Conservation (phyloP, 306 rosid genomes). For the Inga laurina region DNA sequence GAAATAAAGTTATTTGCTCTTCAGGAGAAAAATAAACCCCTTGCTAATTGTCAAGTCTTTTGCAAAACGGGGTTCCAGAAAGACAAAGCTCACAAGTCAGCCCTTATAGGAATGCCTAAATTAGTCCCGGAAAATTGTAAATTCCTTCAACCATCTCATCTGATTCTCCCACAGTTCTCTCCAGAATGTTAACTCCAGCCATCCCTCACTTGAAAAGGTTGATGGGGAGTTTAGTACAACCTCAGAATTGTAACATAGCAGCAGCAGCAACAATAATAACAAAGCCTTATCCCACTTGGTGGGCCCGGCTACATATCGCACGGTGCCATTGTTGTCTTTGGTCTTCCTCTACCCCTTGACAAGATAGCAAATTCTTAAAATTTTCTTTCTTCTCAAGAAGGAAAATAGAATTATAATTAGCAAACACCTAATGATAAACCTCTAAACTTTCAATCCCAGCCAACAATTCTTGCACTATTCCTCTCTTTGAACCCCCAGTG, state of each 20-base stretch:
- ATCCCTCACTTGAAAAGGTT: background rate
- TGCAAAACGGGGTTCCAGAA: background rate
- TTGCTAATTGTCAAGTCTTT: background rate
- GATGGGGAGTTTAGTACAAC: background rate
- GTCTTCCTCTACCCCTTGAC: too few relatives aligned
- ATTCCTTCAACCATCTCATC: background rate
- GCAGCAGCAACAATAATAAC: too few relatives aligned
- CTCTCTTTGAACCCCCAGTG: background rate
- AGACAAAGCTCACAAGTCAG: background rate
- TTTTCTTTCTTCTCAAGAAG: background rate
- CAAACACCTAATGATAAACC: background rate
- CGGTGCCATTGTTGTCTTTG: too few relatives aligned
- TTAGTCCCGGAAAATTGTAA: background rate
- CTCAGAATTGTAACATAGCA: background rate
- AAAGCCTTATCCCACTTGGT: too few relatives aligned
- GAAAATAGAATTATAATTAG: background rate
- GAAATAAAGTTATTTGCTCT: background rate
- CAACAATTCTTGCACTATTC: background rate
- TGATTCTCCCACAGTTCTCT: background rate
- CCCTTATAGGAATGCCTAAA: background rate
- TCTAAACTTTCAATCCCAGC: background rate
- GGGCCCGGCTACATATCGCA: too few relatives aligned
- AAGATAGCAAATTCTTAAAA: background rate
- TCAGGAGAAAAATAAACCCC: background rate
- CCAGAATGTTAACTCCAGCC: background rate